Evolutionary conservation across 2,329 filamentous ascomycete genomes (phyloP), one percentile per base, ranked within the genome.

Genomic region (Acrodontium crateriforme): DNA sequence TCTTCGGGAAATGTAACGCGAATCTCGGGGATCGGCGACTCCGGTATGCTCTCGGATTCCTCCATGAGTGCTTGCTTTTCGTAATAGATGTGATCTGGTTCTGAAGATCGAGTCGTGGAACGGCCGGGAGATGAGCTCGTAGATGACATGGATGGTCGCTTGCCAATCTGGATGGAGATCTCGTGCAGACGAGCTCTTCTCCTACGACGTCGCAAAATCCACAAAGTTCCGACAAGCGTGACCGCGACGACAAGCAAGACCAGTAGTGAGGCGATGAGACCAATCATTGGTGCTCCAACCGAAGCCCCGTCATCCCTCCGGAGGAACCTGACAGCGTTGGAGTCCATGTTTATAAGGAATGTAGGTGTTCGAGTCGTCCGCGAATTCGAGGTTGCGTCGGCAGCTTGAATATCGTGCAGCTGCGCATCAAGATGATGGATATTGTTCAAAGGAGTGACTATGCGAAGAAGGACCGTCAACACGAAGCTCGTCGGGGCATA

Each of bases 1-100:
- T 95, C 89, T 46, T 91, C 82, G 10, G 89, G 89, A 64, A 98
- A 95, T 18, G 89, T 95, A 56, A 98, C 93, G 58, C 85, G 83
- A 48, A 98, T 98, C 60, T 95, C 81, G 12, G 89, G 89, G 16
- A 95, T 69, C 41, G 79, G 78, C 55, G 72, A 81, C 45, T 78
- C 63, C 16, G 84, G 80, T 10, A 82, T 77, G 38, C 74, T 78
- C 35, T 69, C 65, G 17, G 80, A 78, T 56, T 80, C 80, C 39
- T 74, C 68, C 41, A 87, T 72, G 58, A 91, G 74, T 40, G 73
- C 73, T 50, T 77, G 73, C 57, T 89, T 83, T 54, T 82, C 76
- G 46, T 79, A 73, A 53, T 83, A 79, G 45, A 89, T 71, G 36
- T 83, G 69, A 41, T 89, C 67, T 36, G 69, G 69, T 32, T 81